Conservation (phyloP, 2,329 filamentous ascomycete species). For the Apiospora sp. region DNA sequence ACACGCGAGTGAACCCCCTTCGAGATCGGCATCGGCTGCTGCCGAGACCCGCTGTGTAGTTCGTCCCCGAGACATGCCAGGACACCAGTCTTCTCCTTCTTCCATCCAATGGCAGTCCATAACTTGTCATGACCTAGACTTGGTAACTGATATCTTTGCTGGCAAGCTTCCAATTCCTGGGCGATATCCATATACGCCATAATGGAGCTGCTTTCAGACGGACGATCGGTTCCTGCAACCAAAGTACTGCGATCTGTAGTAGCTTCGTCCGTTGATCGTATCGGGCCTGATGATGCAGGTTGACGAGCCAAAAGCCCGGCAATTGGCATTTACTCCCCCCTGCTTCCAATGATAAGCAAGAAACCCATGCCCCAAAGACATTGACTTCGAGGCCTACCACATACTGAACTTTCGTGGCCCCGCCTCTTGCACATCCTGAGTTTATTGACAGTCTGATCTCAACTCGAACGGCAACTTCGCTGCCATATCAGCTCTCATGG, state of each 20-base stretch:
- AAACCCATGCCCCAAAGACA: too few relatives aligned
- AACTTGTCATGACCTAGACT: too few relatives aligned
- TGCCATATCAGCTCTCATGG: too few relatives aligned
- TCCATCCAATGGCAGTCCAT: neutral
- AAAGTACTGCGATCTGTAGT: neutral
- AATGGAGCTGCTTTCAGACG: too few relatives aligned
- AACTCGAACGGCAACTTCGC: too few relatives aligned
- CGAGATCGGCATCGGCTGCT: constrained; percentile 15
- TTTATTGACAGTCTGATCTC: neutral
- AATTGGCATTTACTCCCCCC: too few relatives aligned
- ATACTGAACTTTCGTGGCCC: neutral
- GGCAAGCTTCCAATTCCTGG: neutral
- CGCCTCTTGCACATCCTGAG: neutral
- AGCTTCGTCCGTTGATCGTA: neutral
- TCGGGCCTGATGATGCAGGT: neutral
- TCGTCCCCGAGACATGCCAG: neutral
- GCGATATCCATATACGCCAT: neutral
- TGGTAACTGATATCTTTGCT: neutral
- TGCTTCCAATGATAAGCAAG: too few relatives aligned
- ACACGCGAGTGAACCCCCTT: neutral
- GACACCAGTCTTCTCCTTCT: neutral
- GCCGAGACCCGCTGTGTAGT: neutral
- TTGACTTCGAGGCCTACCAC: neutral
- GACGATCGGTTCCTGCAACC: neutral
- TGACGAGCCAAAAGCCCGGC: neutral